phyloP scores from a whole-genome alignment of 495 filamentous ascomycete species.

The Lophiotrema nucula region DNA sequence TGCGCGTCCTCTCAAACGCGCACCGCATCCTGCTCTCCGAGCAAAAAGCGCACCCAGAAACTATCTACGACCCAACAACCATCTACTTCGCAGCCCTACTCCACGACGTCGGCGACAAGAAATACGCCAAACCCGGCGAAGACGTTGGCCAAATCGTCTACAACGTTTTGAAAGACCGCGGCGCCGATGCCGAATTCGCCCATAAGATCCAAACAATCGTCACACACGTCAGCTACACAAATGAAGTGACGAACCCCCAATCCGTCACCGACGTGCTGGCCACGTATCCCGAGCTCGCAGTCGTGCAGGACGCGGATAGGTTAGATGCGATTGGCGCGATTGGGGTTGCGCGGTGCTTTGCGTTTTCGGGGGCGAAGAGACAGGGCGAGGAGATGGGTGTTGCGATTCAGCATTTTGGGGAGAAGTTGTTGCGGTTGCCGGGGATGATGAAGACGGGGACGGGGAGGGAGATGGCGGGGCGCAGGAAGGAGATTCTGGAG shows the following conservation, averaged over 20 bases:
- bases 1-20: conserved; percentile 74
- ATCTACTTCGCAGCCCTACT: conserved; percentile 74
- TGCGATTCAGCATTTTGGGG: conserved; percentile 71
- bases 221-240: conserved; percentile 72
- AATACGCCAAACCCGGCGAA: conserved; percentile 60
- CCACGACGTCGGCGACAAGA: conserved; percentile 85
- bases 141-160: conserved; percentile 53
- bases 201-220: conserved; percentile 65
- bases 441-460: conserved; percentile 73
- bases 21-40: conserved; percentile 55
- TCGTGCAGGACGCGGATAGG: conserved; percentile 89
- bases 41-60: conserved; percentile 37
- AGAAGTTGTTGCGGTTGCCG: conserved; percentile 72
- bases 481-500: conserved; percentile 36
- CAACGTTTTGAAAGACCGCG: conserved; percentile 57
- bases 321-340: conserved; percentile 86
- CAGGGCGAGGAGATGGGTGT: conserved; percentile 53
- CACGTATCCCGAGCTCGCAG: conserved; percentile 67
- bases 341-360: conserved; percentile 76
- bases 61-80: conserved; percentile 51
- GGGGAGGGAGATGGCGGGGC: conserved; percentile 61
- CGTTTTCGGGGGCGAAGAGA: conserved; percentile 65
- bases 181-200: conserved; percentile 56
- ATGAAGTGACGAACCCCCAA: conserved; percentile 56
- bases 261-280: conserved; percentile 53